phyloP scores from a whole-genome alignment of 2,329 filamentous ascomycete genomes.

The Fusarium staphyleae region DNA sequence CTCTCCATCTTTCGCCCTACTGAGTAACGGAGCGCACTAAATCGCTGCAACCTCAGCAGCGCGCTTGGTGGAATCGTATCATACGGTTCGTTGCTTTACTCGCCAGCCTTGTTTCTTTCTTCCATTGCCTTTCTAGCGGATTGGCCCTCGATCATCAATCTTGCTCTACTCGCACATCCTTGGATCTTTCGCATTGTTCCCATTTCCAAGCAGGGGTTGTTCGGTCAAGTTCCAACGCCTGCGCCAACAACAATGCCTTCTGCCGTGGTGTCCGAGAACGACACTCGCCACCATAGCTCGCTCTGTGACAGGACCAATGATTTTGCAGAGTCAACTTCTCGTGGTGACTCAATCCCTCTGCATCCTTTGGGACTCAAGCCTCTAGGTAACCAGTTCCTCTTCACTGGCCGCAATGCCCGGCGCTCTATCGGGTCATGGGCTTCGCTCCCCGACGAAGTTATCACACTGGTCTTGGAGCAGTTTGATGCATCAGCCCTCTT shows the following conservation, averaged over 20 bases:
- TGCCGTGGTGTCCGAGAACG: slow-evolving; percentile 12
- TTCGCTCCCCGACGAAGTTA: slow-evolving; percentile 78
- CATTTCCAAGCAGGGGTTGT: not conserved
- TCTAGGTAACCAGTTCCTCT: slow-evolving; percentile 80
- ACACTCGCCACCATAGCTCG: slow-evolving; percentile 19
- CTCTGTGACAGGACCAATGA: slow-evolving; percentile 35
- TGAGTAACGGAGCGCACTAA: slow-evolving; percentile 20
- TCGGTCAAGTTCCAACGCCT: not conserved
- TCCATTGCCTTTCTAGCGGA: not conserved
- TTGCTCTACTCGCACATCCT: not conserved
- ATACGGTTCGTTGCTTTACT: slow-evolving; percentile 21
- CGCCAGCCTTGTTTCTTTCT: slow-evolving; percentile 18
- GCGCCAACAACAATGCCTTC: slow-evolving; percentile 31
- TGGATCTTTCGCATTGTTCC: not conserved
- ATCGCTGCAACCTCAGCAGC: slow-evolving; percentile 12
- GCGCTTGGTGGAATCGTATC: slow-evolving; percentile 12
- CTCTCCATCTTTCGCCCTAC: slow-evolving; percentile 11
- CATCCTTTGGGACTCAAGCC: slow-evolving; percentile 89
- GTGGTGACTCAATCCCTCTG: slow-evolving; percentile 65
- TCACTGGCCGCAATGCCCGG: slow-evolving; percentile 71
- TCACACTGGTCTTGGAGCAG: slow-evolving; percentile 77
- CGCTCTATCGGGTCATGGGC: slow-evolving; percentile 70
- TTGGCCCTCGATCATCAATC: not conserved
- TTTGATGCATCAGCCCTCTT: slow-evolving; percentile 70
- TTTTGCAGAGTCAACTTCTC: slow-evolving; percentile 37